These are phyloP conservation scores for Aspergillus bertholletiae DNA, from an alignment of 495 filamentous ascomycete genomes.

Conservation along the genomic window DNA sequence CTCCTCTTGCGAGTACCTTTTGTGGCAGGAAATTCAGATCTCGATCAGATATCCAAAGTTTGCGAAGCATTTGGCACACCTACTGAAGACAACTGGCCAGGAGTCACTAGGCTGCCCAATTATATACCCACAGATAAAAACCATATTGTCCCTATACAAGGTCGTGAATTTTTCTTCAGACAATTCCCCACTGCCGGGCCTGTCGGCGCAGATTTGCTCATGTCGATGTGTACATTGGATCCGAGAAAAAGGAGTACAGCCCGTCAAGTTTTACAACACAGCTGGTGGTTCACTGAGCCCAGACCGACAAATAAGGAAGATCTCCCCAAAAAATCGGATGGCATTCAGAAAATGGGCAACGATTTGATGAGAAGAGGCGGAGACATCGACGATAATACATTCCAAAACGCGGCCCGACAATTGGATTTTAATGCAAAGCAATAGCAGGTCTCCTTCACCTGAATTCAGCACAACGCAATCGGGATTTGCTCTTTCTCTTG, in stretches of 20 bases:
- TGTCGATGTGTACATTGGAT: constrained; percentile 81
- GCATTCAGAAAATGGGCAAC: constrained; percentile 70
- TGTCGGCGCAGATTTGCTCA: constrained; percentile 81
- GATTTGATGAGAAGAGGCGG: constrained; percentile 82
- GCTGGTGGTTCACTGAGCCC: constrained; percentile 83
- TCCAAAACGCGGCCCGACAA: constrained; percentile 77
- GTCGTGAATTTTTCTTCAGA: constrained; percentile 62
- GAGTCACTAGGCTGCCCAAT: constrained; percentile 74
- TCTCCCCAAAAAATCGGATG: constrained; percentile 69
- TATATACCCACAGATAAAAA: constrained; percentile 58
- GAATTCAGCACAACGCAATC: too few species aligned
- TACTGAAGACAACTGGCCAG: constrained; percentile 93
- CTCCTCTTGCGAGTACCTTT: constrained; percentile 78
- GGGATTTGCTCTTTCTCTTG: too few species aligned
- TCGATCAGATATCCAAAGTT: constrained; percentile 76
- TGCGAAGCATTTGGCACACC: constrained; percentile 84
- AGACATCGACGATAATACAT: constrained; percentile 59
- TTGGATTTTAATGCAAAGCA: constrained; percentile 70
- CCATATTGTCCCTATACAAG: constrained; percentile 56
- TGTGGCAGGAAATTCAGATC: constrained; percentile 74
- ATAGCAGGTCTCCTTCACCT: constrained; percentile 27
- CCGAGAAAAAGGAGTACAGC: constrained; percentile 78
- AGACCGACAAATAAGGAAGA: constrained; percentile 79
- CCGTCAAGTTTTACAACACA: constrained; percentile 70
- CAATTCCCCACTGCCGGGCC: constrained; percentile 74